Evolutionary conservation across 139 green algal genomes (phyloP), one percentile per base, ranked within the genome.

Genomic region (Diplosphaera chodatii): DNA sequence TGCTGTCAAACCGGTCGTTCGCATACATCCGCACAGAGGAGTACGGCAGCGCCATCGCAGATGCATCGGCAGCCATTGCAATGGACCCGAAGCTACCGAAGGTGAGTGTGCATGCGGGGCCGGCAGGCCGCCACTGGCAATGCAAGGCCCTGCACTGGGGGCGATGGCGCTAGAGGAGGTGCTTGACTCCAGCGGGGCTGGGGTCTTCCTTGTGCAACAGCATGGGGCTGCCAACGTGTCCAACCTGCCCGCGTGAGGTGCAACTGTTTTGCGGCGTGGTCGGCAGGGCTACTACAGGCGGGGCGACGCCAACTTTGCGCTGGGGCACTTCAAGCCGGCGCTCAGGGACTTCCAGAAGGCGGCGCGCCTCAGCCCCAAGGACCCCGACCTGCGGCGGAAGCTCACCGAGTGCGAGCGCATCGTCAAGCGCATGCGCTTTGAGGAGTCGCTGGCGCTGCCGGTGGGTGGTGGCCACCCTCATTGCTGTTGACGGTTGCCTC

Each of bases 221-320:
- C n/a, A n/a, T n/a, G n/a, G n/a, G n/a, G n/a, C n/a, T n/a, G n/a
- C n/a, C n/a, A n/a, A n/a, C n/a, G n/a, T n/a, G n/a, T n/a, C n/a
- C n/a, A n/a, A n/a, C n/a, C n/a, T n/a, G n/a, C n/a, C n/a, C n/a
- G n/a, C n/a, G n/a, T n/a, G n/a, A n/a, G n/a, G n/a, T n/a, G n/a
- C 37, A 10, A 48, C 8, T 68, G 48, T 4, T 73, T 62, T 68
- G n/a, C 64, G 48, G 25, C 25, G 48, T 18, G 3, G 25, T 59
- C 21, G 69, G 62, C 83, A 98, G 89, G 94, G 81, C 0, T 99
- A 97, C 84, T 99, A 99, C 77, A 79, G 95, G 1, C 80, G 95
- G 1, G 95, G 85, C 0, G 90, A 95, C 77, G 94, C 95, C 3
- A 80, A 94, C 68, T 90, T 96, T 67, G 87, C 85, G 3, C 77